Conservation (phyloP, 2,329 filamentous ascomycete genomes). For the Onygenales sp. region DNA sequence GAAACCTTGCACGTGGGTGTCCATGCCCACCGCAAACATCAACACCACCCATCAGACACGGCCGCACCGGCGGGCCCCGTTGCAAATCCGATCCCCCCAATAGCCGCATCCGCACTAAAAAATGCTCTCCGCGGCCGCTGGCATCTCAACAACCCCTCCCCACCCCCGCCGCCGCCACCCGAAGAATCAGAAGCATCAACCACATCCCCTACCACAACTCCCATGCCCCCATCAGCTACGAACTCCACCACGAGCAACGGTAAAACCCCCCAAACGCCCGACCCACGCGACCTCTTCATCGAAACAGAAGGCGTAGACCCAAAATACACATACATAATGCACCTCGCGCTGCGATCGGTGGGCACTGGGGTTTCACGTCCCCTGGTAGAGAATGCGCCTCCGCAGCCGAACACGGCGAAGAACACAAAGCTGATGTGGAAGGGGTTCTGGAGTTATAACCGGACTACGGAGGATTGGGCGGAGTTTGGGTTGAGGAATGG, state of each 20-base stretch:
- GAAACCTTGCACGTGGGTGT: constrained; percentile 24
- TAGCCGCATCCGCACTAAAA: constrained; percentile 52
- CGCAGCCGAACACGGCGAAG: constrained; percentile 40
- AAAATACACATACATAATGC: constrained; percentile 80
- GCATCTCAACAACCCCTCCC: constrained; percentile 51
- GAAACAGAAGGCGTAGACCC: constrained; percentile 74
- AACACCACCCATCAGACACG: constrained; percentile 34
- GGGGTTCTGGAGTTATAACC: constrained; percentile 85
- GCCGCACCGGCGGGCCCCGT: constrained; percentile 19
- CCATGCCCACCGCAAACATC: constrained; percentile 25
- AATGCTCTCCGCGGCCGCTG: constrained; percentile 58
- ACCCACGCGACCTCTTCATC: constrained; percentile 56
- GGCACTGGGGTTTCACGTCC: constrained; percentile 33
- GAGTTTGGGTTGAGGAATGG: constrained; percentile 63
- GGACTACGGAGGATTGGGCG: constrained; percentile 79
- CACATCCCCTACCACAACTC: constrained; percentile 18
- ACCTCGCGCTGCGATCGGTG: constrained; percentile 54
- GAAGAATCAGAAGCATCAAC: background rate
- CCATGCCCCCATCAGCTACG: constrained; percentile 9
- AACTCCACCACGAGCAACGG: background rate
- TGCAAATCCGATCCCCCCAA: constrained; percentile 24
- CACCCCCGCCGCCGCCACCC: constrained; percentile 12
- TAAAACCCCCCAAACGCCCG: constrained; percentile 10
- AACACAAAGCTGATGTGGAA: constrained; percentile 88
- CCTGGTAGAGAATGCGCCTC: constrained; percentile 31